Conservation (phyloP, 495 filamentous ascomycete genomes). For the Parmelia sp. region DNA sequence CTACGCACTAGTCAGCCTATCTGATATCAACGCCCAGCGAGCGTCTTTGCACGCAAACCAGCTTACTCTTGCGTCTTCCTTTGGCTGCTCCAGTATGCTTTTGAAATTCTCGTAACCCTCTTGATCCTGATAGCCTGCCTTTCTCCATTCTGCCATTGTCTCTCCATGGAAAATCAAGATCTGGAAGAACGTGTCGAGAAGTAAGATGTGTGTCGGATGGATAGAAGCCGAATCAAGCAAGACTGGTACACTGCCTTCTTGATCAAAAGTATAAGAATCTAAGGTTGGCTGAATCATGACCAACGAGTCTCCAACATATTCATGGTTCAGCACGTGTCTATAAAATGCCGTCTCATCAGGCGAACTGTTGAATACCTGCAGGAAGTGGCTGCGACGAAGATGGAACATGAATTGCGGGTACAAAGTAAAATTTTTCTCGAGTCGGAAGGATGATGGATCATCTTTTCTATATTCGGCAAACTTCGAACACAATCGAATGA, state of each 20-base stretch:
- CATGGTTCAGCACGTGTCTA: conserved; percentile 91
- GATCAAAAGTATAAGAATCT: conserved; percentile 95
- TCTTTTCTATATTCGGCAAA: conserved; percentile 99
- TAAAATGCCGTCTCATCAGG: conserved; percentile 99
- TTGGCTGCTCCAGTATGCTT: conserved; percentile 81
- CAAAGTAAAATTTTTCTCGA: conserved; percentile 98
- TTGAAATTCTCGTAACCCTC: conserved; percentile 98
- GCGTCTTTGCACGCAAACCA: not conserved
- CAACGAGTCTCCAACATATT: conserved; percentile 93
- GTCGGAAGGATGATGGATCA: conserved; percentile 91
- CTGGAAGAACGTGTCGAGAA: conserved; percentile 98
- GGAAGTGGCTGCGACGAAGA: conserved; percentile 89
- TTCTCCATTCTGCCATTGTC: conserved; percentile 96
- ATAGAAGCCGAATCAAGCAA: conserved; percentile 94
- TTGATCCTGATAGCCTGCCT: conserved; percentile 96
- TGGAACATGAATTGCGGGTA: conserved; percentile 99
- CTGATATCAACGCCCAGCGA: conserved; percentile 1
- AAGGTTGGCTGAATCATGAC: conserved; percentile 99
- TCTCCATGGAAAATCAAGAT: conserved; percentile 99
- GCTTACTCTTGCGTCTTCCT: conserved; percentile 90
- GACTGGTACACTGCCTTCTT: conserved; percentile 84
- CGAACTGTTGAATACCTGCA: conserved; percentile 99
- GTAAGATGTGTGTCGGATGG: conserved; percentile 85
- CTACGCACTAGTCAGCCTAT: conserved; percentile 40
- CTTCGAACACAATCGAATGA: conserved; percentile 91